phyloP scores from a whole-genome alignment of 345 rosid species.

The Aquilaria malaccensis region DNA sequence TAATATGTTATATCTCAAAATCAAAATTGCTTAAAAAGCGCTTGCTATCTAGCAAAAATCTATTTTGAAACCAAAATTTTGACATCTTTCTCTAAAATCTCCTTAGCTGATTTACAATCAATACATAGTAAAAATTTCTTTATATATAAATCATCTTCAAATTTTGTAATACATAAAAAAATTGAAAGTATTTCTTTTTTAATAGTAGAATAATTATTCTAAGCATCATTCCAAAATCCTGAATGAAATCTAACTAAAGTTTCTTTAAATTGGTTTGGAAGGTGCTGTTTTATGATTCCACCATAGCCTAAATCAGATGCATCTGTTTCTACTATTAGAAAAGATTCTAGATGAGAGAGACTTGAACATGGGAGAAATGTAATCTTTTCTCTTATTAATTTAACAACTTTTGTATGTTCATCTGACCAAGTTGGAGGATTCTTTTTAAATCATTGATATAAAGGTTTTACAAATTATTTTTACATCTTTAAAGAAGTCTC shows the following conservation, averaged over 20 bases:
- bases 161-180: no score
- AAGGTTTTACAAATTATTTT: not conserved
- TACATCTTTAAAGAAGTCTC: no score
- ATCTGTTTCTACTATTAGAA: not conserved
- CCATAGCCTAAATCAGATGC: not conserved
- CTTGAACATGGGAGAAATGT: not conserved
- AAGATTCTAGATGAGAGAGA: not conserved
- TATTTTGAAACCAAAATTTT: no score
- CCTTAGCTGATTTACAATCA: not conserved
- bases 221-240: not conserved
- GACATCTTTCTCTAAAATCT: not conserved
- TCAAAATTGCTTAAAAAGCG: not conserved
- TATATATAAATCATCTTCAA: no score
- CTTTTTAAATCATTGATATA: no score
- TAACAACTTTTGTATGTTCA: not conserved
- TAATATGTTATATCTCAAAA: no score
- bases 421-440: not conserved
- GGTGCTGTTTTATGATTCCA: not conserved
- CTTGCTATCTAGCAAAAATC: not conserved
- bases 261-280: not conserved
- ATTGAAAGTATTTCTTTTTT: no score
- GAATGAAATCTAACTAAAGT: not conserved
- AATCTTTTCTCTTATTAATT: not conserved
- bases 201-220: no score
- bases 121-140: no score